Evolutionary conservation across 371 early-diverging fungal species (phyloP).

Genomic region (Mucor sp.): DNA sequence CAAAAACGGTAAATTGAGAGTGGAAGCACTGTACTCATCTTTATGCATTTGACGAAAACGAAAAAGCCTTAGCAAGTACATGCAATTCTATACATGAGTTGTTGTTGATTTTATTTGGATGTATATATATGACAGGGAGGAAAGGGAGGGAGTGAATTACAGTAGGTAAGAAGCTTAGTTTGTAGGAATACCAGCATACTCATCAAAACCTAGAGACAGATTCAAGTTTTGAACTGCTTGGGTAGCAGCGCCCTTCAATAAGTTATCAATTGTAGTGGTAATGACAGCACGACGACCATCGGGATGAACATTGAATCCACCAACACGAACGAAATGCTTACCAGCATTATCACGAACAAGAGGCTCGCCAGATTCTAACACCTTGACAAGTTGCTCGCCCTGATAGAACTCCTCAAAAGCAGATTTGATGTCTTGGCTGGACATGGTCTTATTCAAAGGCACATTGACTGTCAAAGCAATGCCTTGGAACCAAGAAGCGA

Average conservation of each 20-base stretch:
- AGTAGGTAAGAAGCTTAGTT: slow-evolving; percentile 21
- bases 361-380: slow-evolving; percentile 73
- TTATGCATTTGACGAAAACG: no score
- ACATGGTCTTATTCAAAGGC: slow-evolving; percentile 75
- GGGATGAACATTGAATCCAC: slow-evolving; percentile 88
- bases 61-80: background rate
- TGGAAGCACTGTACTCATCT: no score
- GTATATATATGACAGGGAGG: background rate
- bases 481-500: slow-evolving; percentile 92
- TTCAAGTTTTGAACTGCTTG: slow-evolving; percentile 94
- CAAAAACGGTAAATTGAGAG: no score
- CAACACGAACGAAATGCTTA: slow-evolving; percentile 85
- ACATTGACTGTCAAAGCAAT: slow-evolving; percentile 88
- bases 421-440: slow-evolving; percentile 63
- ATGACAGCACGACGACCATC: slow-evolving; percentile 84
- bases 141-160: background rate
- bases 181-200: slow-evolving; percentile 82
- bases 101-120: background rate
- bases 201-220: slow-evolving; percentile 75
- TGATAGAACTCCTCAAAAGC: slow-evolving; percentile 74
- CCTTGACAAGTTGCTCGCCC: slow-evolving; percentile 80
- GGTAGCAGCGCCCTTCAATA: slow-evolving; percentile 96
- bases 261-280: slow-evolving; percentile 93
- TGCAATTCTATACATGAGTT: background rate
- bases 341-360: slow-evolving; percentile 86